phyloP scores from a whole-genome alignment of 345 rosid species.

The Lepidium sativum region DNA sequence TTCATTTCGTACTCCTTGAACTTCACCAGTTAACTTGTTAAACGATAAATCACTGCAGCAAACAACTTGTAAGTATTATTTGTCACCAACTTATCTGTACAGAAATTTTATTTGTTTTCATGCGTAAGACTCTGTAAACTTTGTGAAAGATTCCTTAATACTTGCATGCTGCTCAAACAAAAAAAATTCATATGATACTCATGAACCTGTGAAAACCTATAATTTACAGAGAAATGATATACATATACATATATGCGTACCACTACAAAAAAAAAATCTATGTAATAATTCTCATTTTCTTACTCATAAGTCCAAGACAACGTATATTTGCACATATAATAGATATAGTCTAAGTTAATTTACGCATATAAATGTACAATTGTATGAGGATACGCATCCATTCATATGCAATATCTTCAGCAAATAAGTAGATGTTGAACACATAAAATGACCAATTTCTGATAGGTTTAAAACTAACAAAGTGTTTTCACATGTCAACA shows the following conservation, averaged over 20 bases:
- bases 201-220: not conserved
- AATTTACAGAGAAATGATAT: not conserved
- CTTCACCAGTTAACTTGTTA: conserved; percentile 18
- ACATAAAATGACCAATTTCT: not conserved
- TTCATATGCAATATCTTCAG: not conserved
- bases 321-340: not conserved
- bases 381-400: not conserved
- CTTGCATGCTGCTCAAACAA: not conserved
- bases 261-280: too few relatives aligned
- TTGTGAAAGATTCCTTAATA: not conserved
- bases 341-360: not conserved
- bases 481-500: not conserved
- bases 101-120: too few relatives aligned
- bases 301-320: not conserved
- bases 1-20: not conserved
- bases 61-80: not conserved
- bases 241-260: too few relatives aligned
- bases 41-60: conserved; percentile 20
- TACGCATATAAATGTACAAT: not conserved
- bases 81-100: not conserved
- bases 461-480: not conserved
- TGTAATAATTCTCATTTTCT: too few relatives aligned
- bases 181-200: not conserved
- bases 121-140: not conserved
- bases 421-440: not conserved